Evolutionary conservation across 2,329 filamentous ascomycete species (phyloP).

Genomic region (Epichloe glyceriae): DNA sequence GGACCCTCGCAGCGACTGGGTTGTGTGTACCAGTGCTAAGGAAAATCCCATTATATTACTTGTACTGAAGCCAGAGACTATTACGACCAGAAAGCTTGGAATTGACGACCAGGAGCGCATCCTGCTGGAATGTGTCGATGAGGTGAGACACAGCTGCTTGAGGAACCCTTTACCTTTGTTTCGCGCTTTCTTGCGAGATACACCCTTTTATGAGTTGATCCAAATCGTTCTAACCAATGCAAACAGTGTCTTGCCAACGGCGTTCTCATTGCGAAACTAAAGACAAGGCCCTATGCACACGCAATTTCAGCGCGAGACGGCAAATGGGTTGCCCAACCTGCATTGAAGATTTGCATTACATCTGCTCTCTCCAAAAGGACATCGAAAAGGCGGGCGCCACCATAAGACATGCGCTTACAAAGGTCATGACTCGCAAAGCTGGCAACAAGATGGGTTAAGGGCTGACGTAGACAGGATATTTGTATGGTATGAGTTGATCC

Average conservation of each 20-base stretch:
- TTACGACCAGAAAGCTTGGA: conserved; percentile 55
- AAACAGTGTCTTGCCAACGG: conserved; percentile 67
- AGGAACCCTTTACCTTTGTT: not conserved
- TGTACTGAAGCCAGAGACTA: conserved; percentile 69
- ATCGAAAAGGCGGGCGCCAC: conserved; percentile 83
- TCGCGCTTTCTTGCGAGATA: no score
- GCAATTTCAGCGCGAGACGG: conserved; percentile 55
- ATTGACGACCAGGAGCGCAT: conserved; percentile 71
- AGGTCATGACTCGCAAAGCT: conserved; percentile 61
- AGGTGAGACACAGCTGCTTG: conserved; percentile 45
- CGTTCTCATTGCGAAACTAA: conserved; percentile 78
- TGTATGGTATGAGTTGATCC: not conserved
- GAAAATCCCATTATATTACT: conserved; percentile 86
- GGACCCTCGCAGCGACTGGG: conserved; percentile 88
- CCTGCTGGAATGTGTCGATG: conserved; percentile 86
- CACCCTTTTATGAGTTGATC: not conserved
- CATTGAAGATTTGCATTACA: conserved; percentile 84
- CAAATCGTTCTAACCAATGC: not conserved
- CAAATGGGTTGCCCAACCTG: conserved; percentile 59
- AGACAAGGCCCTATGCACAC: conserved; percentile 55
- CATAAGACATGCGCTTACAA: conserved; percentile 87
- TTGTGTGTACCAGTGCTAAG: conserved; percentile 62
- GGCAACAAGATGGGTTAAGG: conserved; percentile 23
- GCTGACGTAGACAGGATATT: not conserved
- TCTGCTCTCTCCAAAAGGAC: conserved; percentile 84